Conservation (phyloP, 257 asterid genomes). For the Fraxinus excelsior region DNA sequence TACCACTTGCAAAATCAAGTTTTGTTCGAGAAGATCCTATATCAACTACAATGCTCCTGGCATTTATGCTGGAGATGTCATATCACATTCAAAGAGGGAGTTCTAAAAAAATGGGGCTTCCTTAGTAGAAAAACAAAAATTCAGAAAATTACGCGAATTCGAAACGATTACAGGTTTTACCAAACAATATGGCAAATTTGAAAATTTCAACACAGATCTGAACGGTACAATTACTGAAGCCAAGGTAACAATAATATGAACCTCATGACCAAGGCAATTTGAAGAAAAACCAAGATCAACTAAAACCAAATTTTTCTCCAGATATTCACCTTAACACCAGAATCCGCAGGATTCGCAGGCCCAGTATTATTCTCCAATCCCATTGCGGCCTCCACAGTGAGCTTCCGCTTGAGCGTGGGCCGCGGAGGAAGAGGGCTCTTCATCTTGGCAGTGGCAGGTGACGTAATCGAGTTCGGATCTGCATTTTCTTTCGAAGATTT, state of each 20-base stretch:
- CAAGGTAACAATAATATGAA: slow-evolving; percentile 11
- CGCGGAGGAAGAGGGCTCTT: slow-evolving; percentile 91
- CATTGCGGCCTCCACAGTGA: slow-evolving; percentile 52
- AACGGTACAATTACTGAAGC: slow-evolving; percentile 2
- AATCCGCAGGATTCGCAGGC: slow-evolving; percentile 46
- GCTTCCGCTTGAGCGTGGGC: slow-evolving; percentile 90
- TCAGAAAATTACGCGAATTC: background rate
- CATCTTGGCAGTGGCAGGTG: slow-evolving; percentile 47
- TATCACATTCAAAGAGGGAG: background rate
- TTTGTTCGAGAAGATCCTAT: background rate
- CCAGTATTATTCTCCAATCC: slow-evolving; percentile 42
- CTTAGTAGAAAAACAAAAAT: background rate
- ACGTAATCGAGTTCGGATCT: slow-evolving; percentile 38
- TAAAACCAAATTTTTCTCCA: background rate
- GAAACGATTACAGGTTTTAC: background rate
- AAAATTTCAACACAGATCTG: background rate
- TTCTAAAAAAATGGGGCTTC: background rate
- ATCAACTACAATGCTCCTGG: background rate
- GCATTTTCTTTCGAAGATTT: slow-evolving; percentile 80
- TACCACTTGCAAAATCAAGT: background rate
- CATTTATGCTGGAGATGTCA: background rate
- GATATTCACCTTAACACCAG: slow-evolving; percentile 73
- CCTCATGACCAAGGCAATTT: background rate
- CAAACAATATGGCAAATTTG: background rate
- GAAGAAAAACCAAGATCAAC: background rate